Percentiles rank a stretch among this genome's conserved stretches.
These are phyloP conservation scores for Chlorella variabilis DNA, from an alignment of 163 green algal genomes.

Conservation along the genomic window DNA sequence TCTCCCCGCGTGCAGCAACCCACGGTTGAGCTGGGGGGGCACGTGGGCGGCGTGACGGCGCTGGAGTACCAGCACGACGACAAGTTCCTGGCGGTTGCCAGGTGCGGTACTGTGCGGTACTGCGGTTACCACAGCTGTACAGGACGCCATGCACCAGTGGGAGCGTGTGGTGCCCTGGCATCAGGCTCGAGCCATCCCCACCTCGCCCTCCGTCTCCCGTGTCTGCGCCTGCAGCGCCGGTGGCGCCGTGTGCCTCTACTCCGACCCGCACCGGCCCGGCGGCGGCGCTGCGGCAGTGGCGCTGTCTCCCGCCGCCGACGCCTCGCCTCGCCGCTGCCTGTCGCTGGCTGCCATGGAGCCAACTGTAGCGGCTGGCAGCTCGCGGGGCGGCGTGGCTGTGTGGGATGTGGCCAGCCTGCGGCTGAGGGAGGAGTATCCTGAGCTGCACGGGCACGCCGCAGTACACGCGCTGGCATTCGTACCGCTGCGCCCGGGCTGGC, in stretches of 20 bases:
- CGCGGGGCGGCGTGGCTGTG: constrained; percentile 26
- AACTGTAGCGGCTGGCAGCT: constrained; percentile 28
- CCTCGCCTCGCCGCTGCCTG: constrained; percentile 19
- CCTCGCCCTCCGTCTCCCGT: background rate
- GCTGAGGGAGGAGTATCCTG: background rate
- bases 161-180: background rate
- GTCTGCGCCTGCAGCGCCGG: constrained; percentile 3
- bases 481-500: background rate
- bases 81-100: constrained; percentile 40
- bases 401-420: constrained; percentile 31
- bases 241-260: constrained; percentile 23
- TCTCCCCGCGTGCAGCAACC: background rate
- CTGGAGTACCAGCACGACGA: constrained; percentile 45
- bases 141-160: too few species aligned
- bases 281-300: background rate
- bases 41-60: constrained; percentile 6
- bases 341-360: background rate
- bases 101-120: constrained; percentile 7
- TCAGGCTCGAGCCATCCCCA: background rate
- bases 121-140: too few species aligned
- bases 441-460: constrained; percentile 3
- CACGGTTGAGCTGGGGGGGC: background rate
- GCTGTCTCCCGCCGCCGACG: background rate
- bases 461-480: constrained; percentile 15
- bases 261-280: background rate